phyloP scores from a whole-genome alignment of 192 early-diverging fungal genomes.

The Entomortierella beljakovae region DNA sequence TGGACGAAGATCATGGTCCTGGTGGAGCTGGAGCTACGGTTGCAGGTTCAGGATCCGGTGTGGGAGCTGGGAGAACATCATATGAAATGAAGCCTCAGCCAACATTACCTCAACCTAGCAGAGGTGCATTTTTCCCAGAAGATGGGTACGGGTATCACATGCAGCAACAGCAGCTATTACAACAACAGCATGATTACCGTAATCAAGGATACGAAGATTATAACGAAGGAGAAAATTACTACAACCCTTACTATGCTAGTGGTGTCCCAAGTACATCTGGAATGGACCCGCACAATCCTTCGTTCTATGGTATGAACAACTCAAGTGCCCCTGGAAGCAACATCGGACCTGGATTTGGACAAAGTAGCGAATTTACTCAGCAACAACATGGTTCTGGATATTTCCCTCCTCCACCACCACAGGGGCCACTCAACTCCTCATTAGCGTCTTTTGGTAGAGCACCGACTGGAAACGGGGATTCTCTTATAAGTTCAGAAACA shows the following conservation, averaged over 20 bases:
- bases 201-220: conserved; percentile 18
- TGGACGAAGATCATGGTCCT: conserved; percentile 17
- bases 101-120: background rate
- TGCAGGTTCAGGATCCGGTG: background rate
- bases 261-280: background rate
- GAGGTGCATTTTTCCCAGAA: conserved; percentile 8
- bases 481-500: background rate
- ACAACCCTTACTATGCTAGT: conserved; percentile 43
- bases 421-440: background rate
- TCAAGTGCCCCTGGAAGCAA: background rate
- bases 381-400: conserved; percentile 22
- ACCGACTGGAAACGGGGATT: background rate
- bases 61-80: background rate
- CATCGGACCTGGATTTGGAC: background rate
- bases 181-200: conserved; percentile 15
- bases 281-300: conserved; percentile 13
- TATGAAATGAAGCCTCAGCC: conserved; percentile 4
- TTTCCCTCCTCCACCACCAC: conserved; percentile 20
- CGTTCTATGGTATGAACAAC: conserved; percentile 11
- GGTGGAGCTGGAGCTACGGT: conserved; percentile 1
- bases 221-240: conserved; percentile 24
- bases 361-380: conserved; percentile 9
- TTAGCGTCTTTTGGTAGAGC: background rate
- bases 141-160: conserved; percentile 36
- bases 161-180: conserved; percentile 28